These are phyloP conservation scores for Diaporthe longicolla DNA, from an alignment of 2,329 filamentous ascomycete species.

Conservation along the genomic window DNA sequence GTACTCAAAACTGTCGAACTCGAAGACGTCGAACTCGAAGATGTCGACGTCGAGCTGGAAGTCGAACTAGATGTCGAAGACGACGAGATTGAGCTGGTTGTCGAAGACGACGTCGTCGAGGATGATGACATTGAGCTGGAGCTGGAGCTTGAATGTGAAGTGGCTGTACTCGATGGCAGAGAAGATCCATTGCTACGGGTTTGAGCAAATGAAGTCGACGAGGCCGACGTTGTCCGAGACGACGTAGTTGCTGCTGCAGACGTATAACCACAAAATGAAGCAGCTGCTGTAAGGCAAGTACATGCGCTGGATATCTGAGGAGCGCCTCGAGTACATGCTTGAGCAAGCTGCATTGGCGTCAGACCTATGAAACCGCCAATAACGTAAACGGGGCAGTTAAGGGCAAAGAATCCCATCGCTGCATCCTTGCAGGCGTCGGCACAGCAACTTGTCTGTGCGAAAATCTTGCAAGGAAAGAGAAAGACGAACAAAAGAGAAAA, in stretches of 20 bases:
- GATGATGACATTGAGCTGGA: neutral
- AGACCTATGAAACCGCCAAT: neutral
- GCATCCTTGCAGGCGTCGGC: neutral
- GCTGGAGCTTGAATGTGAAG: neutral
- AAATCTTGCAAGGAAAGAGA: neutral
- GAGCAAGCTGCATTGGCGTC: neutral
- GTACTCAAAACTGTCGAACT: no score
- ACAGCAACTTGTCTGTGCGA: conserved; percentile 9
- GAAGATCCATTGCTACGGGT: neutral
- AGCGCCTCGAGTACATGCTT: neutral
- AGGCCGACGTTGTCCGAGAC: no score
- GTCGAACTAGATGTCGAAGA: no score
- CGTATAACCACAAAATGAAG: neutral
- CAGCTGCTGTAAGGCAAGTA: neutral
- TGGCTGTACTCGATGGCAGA: neutral
- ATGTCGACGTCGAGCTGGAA: neutral
- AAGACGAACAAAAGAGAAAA: neutral
- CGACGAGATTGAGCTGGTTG: no score
- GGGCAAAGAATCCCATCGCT: neutral
- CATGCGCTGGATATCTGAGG: conserved; percentile 5
- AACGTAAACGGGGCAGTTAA: neutral
- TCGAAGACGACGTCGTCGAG: neutral
- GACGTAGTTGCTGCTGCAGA: neutral
- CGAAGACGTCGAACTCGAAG: no score
- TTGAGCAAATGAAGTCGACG: neutral